Evolutionary conservation across 306 rosid species (phyloP).

Genomic region (Lathyrus tuberosus): DNA sequence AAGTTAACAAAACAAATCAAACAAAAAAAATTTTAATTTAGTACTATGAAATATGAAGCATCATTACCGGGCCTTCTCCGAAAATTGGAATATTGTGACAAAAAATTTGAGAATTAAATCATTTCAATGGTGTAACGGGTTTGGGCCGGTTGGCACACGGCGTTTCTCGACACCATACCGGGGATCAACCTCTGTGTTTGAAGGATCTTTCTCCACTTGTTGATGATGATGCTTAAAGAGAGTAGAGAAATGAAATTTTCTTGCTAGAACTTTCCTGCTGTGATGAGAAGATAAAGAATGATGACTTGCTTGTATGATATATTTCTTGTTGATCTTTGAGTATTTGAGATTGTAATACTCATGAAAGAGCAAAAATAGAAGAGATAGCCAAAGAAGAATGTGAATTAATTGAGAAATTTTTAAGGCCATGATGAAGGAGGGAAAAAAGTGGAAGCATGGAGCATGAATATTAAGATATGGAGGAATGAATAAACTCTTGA

Average conservation of each 20-base stretch:
- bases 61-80: not conserved
- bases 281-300: constrained; percentile 39
- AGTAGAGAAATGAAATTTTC: constrained; percentile 75
- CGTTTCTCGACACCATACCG: constrained; percentile 91
- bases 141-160: constrained; percentile 94
- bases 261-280: constrained; percentile 72
- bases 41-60: constrained; percentile 11
- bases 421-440: constrained; percentile 74
- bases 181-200: constrained; percentile 64
- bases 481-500: constrained; percentile 41
- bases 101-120: constrained; percentile 25
- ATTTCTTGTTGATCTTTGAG: constrained; percentile 51
- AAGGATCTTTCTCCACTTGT: constrained; percentile 37
- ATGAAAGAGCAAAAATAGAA: constrained; percentile 61
- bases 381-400: constrained; percentile 60
- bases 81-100: not conserved
- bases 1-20: not conserved
- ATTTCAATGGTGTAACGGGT: constrained; percentile 87
- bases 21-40: not conserved
- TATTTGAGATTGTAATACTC: constrained; percentile 54
- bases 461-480: constrained; percentile 42
- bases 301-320: constrained; percentile 37
- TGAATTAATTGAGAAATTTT: constrained; percentile 55
- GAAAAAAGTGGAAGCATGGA: constrained; percentile 79
- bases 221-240: constrained; percentile 51